A percentile compares a stretch with the other conserved stretches of the same genome.
phyloP scores from a whole-genome alignment of 805 yeast genomes.

The Blastobotrys americana region DNA sequence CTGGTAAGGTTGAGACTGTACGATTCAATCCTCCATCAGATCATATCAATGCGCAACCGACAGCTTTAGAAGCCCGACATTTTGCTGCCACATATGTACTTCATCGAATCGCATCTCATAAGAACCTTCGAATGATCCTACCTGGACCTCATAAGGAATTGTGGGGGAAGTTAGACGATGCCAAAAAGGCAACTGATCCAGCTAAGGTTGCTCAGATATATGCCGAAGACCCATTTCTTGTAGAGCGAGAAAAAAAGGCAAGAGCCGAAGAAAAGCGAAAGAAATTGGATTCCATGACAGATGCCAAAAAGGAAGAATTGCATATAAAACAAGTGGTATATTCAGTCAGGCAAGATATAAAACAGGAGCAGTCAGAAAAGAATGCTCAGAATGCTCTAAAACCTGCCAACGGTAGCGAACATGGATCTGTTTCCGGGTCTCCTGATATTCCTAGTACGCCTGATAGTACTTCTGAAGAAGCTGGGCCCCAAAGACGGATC shows the following conservation, averaged over 20 bases:
- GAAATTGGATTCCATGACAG: conserved; percentile 17
- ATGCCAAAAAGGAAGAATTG: conserved; percentile 8
- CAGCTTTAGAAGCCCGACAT: conserved; percentile 85
- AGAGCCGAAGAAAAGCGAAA: conserved; percentile 14
- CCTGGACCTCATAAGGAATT: conserved; percentile 74
- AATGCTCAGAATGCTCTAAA: too few species aligned
- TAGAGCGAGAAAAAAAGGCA: conserved; percentile 41
- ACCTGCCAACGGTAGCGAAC: too few species aligned
- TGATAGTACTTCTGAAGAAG: conserved; percentile 3
- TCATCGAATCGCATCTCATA: conserved; percentile 69
- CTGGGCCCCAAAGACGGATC: conserved; percentile 14
- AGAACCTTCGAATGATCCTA: conserved; percentile 77
- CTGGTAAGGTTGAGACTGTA: conserved; percentile 56
- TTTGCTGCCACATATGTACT: conserved; percentile 83
- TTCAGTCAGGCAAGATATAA: conserved; percentile 17
- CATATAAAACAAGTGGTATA: conserved; percentile 11
- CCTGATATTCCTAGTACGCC: conserved; percentile 1
- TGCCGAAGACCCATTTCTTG: conserved; percentile 69
- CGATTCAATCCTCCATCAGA: conserved; percentile 47
- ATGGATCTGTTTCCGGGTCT: too few species aligned
- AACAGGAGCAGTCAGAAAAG: conserved; percentile 9
- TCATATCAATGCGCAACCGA: conserved; percentile 56
- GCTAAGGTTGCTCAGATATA: conserved; percentile 47
- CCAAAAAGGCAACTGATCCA: conserved; percentile 44
- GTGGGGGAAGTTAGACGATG: conserved; percentile 67